Base-by-base conservation (phyloP, 1,284 basidiomycete species). In the Waitea zeae region DNA sequence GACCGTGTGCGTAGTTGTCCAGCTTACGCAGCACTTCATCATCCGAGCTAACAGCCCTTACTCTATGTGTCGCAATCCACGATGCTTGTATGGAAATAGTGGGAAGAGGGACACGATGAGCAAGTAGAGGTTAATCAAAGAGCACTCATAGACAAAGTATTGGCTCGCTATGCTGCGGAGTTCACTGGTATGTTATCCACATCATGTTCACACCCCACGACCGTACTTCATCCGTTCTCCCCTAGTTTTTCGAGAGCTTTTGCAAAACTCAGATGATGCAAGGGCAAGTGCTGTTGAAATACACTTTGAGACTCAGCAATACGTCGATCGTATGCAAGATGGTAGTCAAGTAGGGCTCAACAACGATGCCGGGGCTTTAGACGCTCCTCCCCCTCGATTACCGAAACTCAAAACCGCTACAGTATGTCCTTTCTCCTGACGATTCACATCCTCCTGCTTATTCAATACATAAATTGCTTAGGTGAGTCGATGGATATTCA, bases 191-290 rank as follows among this genome's bases (percentile, higher is more conserved):
- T 40, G 59, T 34, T 27, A 19, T 34, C 15, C 12, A 41, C 27
- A 2, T n/a, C 30, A 17, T 12, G n/a, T 30, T 35, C 17, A 36
- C 15, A 11, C 30, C 20, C 7, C 5, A 11, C 29, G 17, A 28
- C 20, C 31, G 17, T 31, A 12, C 12, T n/a, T 15, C 14, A 30
- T 4, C 17, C 18, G 4, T 9, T 12, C 6, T 37, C n/a, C n/a
- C n/a, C 5, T 37, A 70, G 84, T 92, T 31, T 93, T 90, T 47
- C 70, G 92, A 27, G 92, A 97, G 51, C 70, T 96, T 7, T 60
- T 96, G 0, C 67, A 97, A 60, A 97, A 97, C 49, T 92, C 92
- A 12, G 92, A 97, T 50, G 93, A 97, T 57, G 90, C 88, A 1
- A 77, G 74, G 28, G 81, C 89, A 4, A 71, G 67, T 37, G 59